These are phyloP conservation scores for Arabidopsis suecica DNA, from an alignment of 345 rosid genomes.

Conservation along the genomic window DNA sequence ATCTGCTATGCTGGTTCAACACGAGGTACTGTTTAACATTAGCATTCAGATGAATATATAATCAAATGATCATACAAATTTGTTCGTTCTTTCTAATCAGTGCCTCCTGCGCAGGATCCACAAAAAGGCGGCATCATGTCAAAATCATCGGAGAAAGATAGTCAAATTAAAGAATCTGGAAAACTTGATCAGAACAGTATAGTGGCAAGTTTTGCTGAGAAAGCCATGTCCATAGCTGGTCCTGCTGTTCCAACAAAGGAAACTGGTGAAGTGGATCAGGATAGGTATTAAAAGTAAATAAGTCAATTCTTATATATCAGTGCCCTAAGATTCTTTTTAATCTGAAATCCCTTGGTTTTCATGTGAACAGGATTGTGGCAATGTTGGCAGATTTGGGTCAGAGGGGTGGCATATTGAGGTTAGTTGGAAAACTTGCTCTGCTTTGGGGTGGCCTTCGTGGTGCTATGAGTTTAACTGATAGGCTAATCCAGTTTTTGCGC, in stretches of 20 bases:
- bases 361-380: slow-evolving; percentile 72
- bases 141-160: slow-evolving; percentile 49
- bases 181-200: slow-evolving; percentile 46
- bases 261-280: slow-evolving; percentile 94
- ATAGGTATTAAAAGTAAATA: slow-evolving; percentile 56
- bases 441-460: slow-evolving; percentile 99
- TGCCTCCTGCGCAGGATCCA: slow-evolving; percentile 47
- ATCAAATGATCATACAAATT: neutral
- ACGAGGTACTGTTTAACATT: slow-evolving; percentile 57
- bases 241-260: slow-evolving; percentile 95
- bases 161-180: slow-evolving; percentile 42
- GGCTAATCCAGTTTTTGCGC: slow-evolving; percentile 73
- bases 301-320: slow-evolving; percentile 19
- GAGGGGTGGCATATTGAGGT: slow-evolving; percentile 85
- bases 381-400: slow-evolving; percentile 89
- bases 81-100: neutral
- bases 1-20: slow-evolving; percentile 72
- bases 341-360: slow-evolving; percentile 27
- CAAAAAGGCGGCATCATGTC: slow-evolving; percentile 43
- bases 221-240: slow-evolving; percentile 92
- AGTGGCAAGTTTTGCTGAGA: slow-evolving; percentile 90
- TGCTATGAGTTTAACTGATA: slow-evolving; percentile 89
- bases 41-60: neutral
- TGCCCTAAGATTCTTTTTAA: slow-evolving; percentile 29
- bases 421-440: slow-evolving; percentile 92